Evolutionary conservation across 129 eudicot genomes (phyloP).

Genomic region (Flaveria ramosissima): DNA sequence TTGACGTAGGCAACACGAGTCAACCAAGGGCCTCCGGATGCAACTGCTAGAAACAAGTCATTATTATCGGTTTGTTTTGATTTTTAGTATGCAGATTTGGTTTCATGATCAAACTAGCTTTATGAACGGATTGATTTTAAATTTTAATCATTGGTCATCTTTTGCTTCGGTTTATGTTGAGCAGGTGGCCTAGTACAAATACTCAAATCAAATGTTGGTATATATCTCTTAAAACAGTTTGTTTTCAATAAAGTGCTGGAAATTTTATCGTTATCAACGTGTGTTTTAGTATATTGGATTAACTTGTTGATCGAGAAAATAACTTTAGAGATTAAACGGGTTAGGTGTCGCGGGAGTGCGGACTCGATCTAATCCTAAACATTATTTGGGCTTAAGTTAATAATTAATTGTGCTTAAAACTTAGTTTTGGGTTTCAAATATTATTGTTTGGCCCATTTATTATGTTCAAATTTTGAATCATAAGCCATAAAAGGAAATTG

Average conservation of each 20-base stretch:
- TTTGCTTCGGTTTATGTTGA: background rate
- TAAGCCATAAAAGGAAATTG: no score
- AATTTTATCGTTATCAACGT: no score
- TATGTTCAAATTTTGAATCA: no score
- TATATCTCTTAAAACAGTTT: background rate
- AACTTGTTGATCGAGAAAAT: no score
- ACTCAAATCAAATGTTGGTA: background rate
- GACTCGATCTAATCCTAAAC: no score
- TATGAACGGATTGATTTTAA: background rate
- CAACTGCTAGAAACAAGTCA: slow-evolving; percentile 60
- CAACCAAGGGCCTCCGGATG: slow-evolving; percentile 85
- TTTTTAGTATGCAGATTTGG: slow-evolving; percentile 33
- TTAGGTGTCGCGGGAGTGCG: no score
- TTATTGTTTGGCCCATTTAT: no score
- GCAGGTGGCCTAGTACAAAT: background rate
- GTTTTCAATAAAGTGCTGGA: background rate
- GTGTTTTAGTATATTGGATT: no score
- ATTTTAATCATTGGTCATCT: background rate
- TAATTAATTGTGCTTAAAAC: no score
- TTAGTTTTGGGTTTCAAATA: no score
- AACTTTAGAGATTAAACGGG: no score
- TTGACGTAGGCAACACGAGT: slow-evolving; percentile 83
- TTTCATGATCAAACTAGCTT: slow-evolving; percentile 14
- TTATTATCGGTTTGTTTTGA: slow-evolving; percentile 24
- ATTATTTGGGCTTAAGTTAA: no score